phyloP scores from a whole-genome alignment of 257 asterid species.

The Solanum appendiculatum region DNA sequence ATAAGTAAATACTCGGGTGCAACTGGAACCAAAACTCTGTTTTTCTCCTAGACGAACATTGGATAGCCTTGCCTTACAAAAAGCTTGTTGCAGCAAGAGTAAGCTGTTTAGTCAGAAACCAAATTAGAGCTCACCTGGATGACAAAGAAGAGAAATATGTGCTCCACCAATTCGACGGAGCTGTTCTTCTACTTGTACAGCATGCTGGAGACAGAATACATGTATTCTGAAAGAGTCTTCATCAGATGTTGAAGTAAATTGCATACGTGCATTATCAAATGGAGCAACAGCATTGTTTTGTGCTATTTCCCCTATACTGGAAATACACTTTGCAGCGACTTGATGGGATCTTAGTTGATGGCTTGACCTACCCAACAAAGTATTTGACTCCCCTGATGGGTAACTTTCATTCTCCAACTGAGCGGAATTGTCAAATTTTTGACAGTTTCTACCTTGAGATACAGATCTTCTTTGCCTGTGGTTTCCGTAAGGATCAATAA shows the following conservation, averaged over 20 bases:
- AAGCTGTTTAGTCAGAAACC: background rate
- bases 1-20: background rate
- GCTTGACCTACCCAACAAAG: slow-evolving; percentile 23
- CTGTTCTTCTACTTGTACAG: slow-evolving; percentile 64
- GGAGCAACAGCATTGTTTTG: slow-evolving; percentile 16
- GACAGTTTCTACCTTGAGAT: slow-evolving; percentile 18
- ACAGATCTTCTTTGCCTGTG: slow-evolving; percentile 9
- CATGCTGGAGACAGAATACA: slow-evolving; percentile 94
- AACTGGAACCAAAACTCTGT: background rate
- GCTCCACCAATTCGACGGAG: slow-evolving; percentile 84
- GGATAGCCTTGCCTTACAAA: background rate
- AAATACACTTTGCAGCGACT: slow-evolving; percentile 11
- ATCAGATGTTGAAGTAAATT: slow-evolving; percentile 38
- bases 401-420: slow-evolving; percentile 16
- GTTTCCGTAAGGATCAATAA: slow-evolving; percentile 17
- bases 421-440: slow-evolving; percentile 21
- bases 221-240: slow-evolving; percentile 90
- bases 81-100: background rate
- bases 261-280: slow-evolving; percentile 13
- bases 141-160: slow-evolving; percentile 72
- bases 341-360: slow-evolving; percentile 21
- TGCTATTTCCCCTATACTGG: slow-evolving; percentile 26
- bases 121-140: slow-evolving; percentile 63
- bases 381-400: slow-evolving; percentile 26
- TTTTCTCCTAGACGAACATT: background rate